Conservation (phyloP, 73 alveolate species). For the Effrenium voratum region DNA sequence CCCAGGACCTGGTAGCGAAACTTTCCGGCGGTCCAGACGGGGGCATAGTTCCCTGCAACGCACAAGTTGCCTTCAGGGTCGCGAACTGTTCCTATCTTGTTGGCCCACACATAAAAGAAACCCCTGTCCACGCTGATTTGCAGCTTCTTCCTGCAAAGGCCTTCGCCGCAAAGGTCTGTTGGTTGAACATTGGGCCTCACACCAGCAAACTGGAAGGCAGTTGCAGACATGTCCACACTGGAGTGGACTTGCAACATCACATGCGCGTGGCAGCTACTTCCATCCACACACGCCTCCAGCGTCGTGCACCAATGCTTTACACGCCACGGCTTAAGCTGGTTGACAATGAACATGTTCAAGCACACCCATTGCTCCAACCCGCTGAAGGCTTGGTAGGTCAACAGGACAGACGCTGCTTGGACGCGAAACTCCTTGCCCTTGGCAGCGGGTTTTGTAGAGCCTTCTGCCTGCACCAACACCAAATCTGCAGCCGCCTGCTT, state of each 20-base stretch:
- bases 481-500: background rate
- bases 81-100: background rate
- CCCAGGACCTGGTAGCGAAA: slow-evolving; percentile 14
- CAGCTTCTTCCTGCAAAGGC: slow-evolving; percentile 35
- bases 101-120: background rate
- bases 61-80: background rate
- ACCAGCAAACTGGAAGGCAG: background rate
- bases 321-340: background rate
- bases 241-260: background rate
- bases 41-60: background rate
- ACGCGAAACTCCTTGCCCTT: background rate
- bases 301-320: background rate
- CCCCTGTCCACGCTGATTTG: background rate
- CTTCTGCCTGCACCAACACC: background rate
- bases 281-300: background rate
- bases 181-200: background rate
- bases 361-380: too few species aligned
- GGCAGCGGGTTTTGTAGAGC: background rate
- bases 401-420: background rate
- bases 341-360: background rate
- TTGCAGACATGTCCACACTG: background rate
- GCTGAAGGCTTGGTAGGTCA: background rate
- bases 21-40: background rate
- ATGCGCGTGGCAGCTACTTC: background rate
- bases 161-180: background rate